Evolutionary conservation across 306 rosid species (phyloP), one percentile per base, ranked within the genome.

Genomic region (Quercus variabilis): DNA sequence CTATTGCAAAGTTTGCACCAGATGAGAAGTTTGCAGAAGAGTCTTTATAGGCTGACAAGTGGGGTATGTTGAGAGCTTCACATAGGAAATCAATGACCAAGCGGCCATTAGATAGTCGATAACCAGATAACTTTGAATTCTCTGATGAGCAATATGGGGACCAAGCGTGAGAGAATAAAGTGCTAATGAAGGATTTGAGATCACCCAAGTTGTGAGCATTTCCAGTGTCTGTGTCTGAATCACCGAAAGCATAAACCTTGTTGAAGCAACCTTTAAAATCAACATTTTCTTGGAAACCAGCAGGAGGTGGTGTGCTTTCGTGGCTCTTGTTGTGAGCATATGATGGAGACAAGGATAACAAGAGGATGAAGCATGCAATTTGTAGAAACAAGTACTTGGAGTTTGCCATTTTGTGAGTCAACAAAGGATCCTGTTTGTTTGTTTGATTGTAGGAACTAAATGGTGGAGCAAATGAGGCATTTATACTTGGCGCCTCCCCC

Each of bases 1-100:
- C 80, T 3, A 81, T 76, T 5, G 84, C 80, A 11, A 81, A 81
- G 72, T 81, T 75, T 31, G 33, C 72, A 28, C 76, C 72, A 4
- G 19, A 5, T 4, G 62, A 17, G 70, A 25, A 23, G 11, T 58
- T 5, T 3, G 38, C 10, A 0, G 76, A 41, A 19, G 54, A 21
- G 1, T n/a, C 31, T 43, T 54, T 55, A 46, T 73, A 74, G 5
- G 83, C 56, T 35, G 46, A 3, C 43, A 74, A 54, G 28, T 54
- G 18, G 28, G 78, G 52, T 18, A 63, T 5, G 19, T 56, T 13
- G 26, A 80, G 83, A 28, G 57, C 0, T 1, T 80, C 71, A 8
- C 74, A 60, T 6, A 80, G 56, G 38, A 12, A 74, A 74, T 80
- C 83, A 35, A 80, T 38, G 43, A 80, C 64, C 46, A 80, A 9